Conservation (phyloP, 805 yeast species). For the Cyberlindnera japonica region DNA sequence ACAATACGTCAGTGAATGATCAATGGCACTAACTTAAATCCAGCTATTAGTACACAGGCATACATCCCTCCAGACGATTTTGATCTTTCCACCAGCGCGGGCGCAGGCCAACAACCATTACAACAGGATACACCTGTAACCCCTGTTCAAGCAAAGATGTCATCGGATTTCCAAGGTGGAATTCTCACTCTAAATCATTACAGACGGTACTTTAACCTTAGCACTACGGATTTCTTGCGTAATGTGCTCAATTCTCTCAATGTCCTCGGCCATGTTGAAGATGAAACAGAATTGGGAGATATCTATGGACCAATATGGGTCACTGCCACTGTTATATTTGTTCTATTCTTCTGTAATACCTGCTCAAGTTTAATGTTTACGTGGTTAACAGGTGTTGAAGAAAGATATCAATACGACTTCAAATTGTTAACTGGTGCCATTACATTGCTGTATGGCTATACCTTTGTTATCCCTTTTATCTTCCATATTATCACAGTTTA, state of each 20-base stretch:
- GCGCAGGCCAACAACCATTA: not conserved
- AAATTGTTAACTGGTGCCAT: conserved; percentile 64
- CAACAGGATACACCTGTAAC: not conserved
- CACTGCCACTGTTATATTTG: conserved; percentile 72
- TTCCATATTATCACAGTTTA: conserved; percentile 52
- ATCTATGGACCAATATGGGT: conserved; percentile 91
- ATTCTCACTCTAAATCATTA: conserved; percentile 56
- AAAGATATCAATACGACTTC: conserved; percentile 55
- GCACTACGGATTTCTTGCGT: conserved; percentile 54
- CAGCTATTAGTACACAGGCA: conserved; percentile 28
- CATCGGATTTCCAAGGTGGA: conserved; percentile 36
- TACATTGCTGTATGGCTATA: conserved; percentile 71
- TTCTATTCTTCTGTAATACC: conserved; percentile 72
- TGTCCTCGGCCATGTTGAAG: conserved; percentile 41
- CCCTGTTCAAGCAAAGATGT: conserved; percentile 10
- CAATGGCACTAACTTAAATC: not conserved
- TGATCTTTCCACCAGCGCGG: conserved; percentile 10
- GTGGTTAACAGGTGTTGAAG: conserved; percentile 38
- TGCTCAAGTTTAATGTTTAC: conserved; percentile 62
- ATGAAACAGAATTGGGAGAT: conserved; percentile 52
- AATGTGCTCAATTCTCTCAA: conserved; percentile 56
- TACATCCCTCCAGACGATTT: conserved; percentile 33
- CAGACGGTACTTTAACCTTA: conserved; percentile 64
- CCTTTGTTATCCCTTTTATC: conserved; percentile 56
- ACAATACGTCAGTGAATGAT: not conserved